Percentiles rank a stretch among this genome's conserved stretches.
Conservation (phyloP, 177 flowering plant genomes). For the Vitis hybrid region DNA sequence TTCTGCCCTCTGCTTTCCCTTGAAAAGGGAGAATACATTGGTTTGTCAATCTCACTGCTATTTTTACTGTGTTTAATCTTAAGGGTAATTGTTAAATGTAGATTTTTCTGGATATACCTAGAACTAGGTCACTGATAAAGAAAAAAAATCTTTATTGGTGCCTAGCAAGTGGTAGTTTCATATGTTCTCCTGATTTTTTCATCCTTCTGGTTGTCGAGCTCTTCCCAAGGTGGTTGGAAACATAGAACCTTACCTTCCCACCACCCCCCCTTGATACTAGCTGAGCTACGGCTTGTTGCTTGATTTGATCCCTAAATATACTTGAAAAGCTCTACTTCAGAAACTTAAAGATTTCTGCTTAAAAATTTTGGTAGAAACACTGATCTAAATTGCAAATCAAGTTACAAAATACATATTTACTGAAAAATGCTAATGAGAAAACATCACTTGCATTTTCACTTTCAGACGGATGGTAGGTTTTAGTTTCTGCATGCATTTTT, state of each 20-base stretch:
- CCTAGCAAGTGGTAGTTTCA: neutral
- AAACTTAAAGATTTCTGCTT: too few relatives aligned
- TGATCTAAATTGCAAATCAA: too few relatives aligned
- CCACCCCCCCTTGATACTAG: too few relatives aligned
- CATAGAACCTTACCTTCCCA: too few relatives aligned
- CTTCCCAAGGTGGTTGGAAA: too few relatives aligned
- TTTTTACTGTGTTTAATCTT: neutral
- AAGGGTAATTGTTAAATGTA: neutral
- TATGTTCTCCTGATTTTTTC: neutral
- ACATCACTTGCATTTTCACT: too few relatives aligned
- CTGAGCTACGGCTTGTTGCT: too few relatives aligned
- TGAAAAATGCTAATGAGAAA: too few relatives aligned
- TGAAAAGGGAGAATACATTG: constrained; percentile 93
- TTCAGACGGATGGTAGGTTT: neutral
- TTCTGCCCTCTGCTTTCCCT: constrained; percentile 94
- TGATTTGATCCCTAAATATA: too few relatives aligned
- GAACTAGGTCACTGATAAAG: neutral
- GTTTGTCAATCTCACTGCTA: constrained; percentile 27
- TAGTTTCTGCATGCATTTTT: neutral
- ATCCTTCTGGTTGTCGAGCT: neutral
- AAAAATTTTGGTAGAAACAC: too few relatives aligned
- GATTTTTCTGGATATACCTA: neutral
- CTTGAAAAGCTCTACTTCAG: too few relatives aligned
- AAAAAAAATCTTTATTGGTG: neutral
- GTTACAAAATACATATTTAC: too few relatives aligned